Percentiles rank a stretch among this genome's conserved stretches.
phyloP scores from a whole-genome alignment of 345 rosid genomes.

The Linum trigynum region DNA sequence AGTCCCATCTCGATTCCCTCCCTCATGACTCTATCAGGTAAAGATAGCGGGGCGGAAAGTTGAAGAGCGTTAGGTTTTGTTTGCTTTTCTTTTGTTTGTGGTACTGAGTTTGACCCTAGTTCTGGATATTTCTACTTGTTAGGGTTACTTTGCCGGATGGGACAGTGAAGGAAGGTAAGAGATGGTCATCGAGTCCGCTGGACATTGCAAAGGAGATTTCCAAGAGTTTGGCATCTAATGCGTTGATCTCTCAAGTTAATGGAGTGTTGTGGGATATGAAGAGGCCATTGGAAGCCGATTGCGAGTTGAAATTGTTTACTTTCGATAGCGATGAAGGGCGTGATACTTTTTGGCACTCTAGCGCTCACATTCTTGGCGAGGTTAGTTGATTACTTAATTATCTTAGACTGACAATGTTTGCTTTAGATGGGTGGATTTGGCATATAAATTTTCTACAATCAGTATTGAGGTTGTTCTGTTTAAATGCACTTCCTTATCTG shows the following conservation, averaged over 20 bases:
- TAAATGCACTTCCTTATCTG: background rate
- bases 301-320: conserved; percentile 59
- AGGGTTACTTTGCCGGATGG: conserved; percentile 71
- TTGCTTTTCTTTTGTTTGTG: background rate
- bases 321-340: conserved; percentile 78
- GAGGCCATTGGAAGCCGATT: conserved; percentile 71
- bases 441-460: background rate
- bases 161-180: conserved; percentile 77
- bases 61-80: too few relatives aligned
- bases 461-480: background rate
- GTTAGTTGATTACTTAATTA: conserved; percentile 13
- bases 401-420: background rate
- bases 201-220: conserved; percentile 62
- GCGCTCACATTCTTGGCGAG: conserved; percentile 98
- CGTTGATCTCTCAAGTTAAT: conserved; percentile 66
- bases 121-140: background rate
- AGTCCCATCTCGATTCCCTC: conserved; percentile 40
- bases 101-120: background rate
- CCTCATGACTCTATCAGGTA: conserved; percentile 75
- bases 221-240: conserved; percentile 56
- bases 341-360: conserved; percentile 97
- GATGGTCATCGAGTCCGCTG: conserved; percentile 66
- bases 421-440: background rate
- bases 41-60: background rate
- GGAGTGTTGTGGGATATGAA: conserved; percentile 89